These are phyloP conservation scores for Allium fistulosum DNA, from an alignment of 106 monocot genomes.

Conservation along the genomic window DNA sequence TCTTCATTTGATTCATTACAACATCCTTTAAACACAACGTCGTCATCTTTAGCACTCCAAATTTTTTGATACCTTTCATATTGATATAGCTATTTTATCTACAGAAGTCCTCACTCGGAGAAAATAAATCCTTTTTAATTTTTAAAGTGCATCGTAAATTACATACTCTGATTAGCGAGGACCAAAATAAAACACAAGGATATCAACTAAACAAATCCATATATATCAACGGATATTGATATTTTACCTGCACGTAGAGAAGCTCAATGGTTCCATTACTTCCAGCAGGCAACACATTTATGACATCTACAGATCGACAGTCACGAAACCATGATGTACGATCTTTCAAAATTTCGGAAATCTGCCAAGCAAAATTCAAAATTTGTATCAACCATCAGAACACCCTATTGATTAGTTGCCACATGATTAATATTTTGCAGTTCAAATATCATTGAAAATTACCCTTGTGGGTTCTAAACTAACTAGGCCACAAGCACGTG, in stretches of 20 bases:
- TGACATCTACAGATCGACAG: conserved; percentile 55
- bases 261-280: conserved; percentile 64
- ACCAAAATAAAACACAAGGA: too few relatives aligned
- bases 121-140: too few relatives aligned
- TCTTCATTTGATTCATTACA: too few relatives aligned
- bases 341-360: conserved; percentile 68
- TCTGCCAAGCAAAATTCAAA: conserved; percentile 22
- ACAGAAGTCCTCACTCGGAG: too few relatives aligned
- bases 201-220: too few relatives aligned
- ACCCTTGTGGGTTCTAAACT: conserved; percentile 58
- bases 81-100: background rate
- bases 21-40: too few relatives aligned
- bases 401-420: too few relatives aligned
- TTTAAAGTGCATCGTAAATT: too few relatives aligned
- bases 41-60: too few relatives aligned
- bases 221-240: too few relatives aligned
- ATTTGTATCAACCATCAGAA: background rate
- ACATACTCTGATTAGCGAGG: too few relatives aligned
- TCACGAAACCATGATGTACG: conserved; percentile 48
- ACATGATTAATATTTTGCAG: too few relatives aligned
- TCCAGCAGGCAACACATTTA: conserved; percentile 44
- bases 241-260: conserved; percentile 65
- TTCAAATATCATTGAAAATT: background rate
- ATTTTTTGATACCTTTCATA: background rate
- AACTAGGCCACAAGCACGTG: conserved; percentile 73